Percentiles rank a stretch among this genome's conserved stretches.
phyloP scores from a whole-genome alignment of 495 filamentous ascomycete species.

The Trypethelium eluteriae region DNA sequence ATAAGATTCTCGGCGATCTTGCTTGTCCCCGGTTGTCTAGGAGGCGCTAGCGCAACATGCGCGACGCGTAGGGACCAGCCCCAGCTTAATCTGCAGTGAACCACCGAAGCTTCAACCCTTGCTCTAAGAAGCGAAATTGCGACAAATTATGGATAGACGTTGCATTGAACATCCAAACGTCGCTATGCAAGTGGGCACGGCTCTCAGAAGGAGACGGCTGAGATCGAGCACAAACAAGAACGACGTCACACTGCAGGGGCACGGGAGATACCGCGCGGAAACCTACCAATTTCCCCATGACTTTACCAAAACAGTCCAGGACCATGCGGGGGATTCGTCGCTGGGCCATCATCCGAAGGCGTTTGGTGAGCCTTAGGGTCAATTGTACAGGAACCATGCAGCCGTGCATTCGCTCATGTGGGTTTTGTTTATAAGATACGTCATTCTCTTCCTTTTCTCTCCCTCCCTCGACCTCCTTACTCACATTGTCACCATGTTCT shows the following conservation, averaged over 20 bases:
- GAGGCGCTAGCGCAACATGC: neutral
- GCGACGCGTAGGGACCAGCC: neutral
- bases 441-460: neutral
- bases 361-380: neutral
- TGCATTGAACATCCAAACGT: neutral
- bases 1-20: conserved; percentile 3
- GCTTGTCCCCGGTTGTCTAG: neutral
- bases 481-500: neutral
- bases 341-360: neutral
- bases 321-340: neutral
- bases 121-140: too few relatives aligned
- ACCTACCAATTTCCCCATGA: neutral
- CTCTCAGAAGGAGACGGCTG: neutral
- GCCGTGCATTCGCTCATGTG: neutral
- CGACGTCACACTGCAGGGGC: conserved; percentile 4
- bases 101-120: too few relatives aligned
- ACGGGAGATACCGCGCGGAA: conserved; percentile 2
- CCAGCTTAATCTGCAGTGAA: too few relatives aligned
- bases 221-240: neutral
- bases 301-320: neutral
- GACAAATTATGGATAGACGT: neutral
- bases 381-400: neutral
- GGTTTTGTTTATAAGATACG: conserved; percentile 1
- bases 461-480: neutral
- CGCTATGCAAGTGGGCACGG: too few relatives aligned